Percentiles rank a stretch among this genome's conserved stretches.
These are phyloP conservation scores for Asterella californica DNA, from an alignment of 225 moss, liverwort and hornwort species.

Conservation along the genomic window DNA sequence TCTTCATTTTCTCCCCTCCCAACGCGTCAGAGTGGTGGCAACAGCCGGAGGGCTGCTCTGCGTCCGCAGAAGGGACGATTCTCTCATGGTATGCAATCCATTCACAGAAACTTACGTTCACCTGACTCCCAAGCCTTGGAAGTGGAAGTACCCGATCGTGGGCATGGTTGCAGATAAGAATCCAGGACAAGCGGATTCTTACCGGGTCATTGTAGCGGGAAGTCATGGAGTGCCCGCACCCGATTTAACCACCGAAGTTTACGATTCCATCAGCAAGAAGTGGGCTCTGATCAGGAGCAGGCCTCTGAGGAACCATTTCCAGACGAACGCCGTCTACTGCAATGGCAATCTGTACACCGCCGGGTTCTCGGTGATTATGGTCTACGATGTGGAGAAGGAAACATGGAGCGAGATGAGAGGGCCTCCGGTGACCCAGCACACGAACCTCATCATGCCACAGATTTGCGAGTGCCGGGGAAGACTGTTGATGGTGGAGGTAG, in stretches of 20 bases:
- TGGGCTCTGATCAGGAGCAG: constrained; percentile 58
- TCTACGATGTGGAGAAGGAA: constrained; percentile 36
- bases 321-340: constrained; percentile 59
- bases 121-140: constrained; percentile 51
- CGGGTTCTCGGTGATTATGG: constrained; percentile 52
- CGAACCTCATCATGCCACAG: constrained; percentile 46
- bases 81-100: constrained; percentile 73
- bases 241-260: constrained; percentile 68
- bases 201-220: constrained; percentile 66
- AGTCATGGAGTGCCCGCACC: constrained; percentile 52
- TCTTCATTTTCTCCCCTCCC: constrained; percentile 54
- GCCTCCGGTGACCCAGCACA: constrained; percentile 41
- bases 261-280: constrained; percentile 44
- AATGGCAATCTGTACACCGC: constrained; percentile 75
- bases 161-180: constrained; percentile 64
- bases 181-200: constrained; percentile 31
- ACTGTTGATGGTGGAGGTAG: constrained; percentile 46
- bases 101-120: constrained; percentile 57
- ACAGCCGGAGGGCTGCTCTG: constrained; percentile 71
- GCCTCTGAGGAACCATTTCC: constrained; percentile 59
- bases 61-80: constrained; percentile 59
- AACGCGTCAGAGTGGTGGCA: constrained; percentile 62
- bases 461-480: constrained; percentile 42
- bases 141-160: constrained; percentile 76
- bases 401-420: constrained; percentile 44